Percentiles rank a stretch among this genome's conserved stretches.
phyloP scores from a whole-genome alignment of 2,329 filamentous ascomycete species.

The Scedosporium boydii region DNA sequence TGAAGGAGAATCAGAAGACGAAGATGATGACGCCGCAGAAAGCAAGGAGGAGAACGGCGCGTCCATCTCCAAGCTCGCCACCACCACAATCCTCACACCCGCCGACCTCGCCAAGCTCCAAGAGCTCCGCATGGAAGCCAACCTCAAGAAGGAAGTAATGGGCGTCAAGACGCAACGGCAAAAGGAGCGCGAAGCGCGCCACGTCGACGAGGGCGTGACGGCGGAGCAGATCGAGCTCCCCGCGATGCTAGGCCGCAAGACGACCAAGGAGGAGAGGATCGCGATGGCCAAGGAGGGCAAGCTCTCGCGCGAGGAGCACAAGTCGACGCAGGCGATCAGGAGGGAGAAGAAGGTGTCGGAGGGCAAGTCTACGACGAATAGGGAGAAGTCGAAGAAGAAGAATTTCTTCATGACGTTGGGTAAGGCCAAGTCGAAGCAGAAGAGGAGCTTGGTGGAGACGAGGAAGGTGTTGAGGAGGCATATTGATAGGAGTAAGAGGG shows the following conservation, averaged over 20 bases:
- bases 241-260: slow-evolving; percentile 62
- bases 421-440: slow-evolving; percentile 92
- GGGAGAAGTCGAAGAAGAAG: slow-evolving; percentile 94
- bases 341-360: slow-evolving; percentile 79
- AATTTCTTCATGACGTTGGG: slow-evolving; percentile 98
- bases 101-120: slow-evolving; percentile 92
- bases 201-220: slow-evolving; percentile 81
- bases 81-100: slow-evolving; percentile 85
- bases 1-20: slow-evolving; percentile 19
- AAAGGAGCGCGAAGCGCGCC: slow-evolving; percentile 44
- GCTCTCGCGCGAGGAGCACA: slow-evolving; percentile 68
- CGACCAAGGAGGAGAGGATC: slow-evolving; percentile 81
- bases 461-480: slow-evolving; percentile 73
- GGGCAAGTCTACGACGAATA: slow-evolving; percentile 95
- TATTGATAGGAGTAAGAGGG: slow-evolving; percentile 72
- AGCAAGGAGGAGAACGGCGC: slow-evolving; percentile 27
- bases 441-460: slow-evolving; percentile 83
- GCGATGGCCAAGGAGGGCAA: slow-evolving; percentile 77
- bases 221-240: slow-evolving; percentile 87
- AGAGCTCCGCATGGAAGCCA: slow-evolving; percentile 69
- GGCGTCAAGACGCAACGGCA: slow-evolving; percentile 32
- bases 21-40: slow-evolving; percentile 31
- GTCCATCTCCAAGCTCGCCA: slow-evolving; percentile 67
- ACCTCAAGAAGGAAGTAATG: slow-evolving; percentile 53
- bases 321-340: slow-evolving; percentile 72